These are phyloP conservation scores for Pholiota microspora DNA, from an alignment of 768 basidiomycete species.

Conservation along the genomic window DNA sequence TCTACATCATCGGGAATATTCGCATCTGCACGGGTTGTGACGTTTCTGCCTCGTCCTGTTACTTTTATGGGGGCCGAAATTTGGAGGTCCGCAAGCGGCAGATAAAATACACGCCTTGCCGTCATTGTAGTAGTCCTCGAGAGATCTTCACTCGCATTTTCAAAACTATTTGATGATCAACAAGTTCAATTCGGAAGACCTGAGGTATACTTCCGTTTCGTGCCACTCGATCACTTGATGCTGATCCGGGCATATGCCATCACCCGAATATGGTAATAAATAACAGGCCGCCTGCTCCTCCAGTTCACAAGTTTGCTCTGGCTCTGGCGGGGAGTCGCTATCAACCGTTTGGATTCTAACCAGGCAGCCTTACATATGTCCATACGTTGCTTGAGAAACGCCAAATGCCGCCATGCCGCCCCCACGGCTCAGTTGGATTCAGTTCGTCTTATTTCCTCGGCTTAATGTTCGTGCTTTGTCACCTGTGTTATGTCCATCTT, in stretches of 20 bases:
- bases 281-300: neutral
- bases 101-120: neutral
- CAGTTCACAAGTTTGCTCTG: neutral
- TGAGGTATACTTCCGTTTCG: neutral
- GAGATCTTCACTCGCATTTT: neutral
- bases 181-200: neutral
- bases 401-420: neutral
- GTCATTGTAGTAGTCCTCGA: neutral
- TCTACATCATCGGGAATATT: neutral
- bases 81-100: neutral
- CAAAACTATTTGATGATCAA: neutral
- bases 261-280: neutral
- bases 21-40: neutral
- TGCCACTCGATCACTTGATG: neutral
- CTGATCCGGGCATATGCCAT: neutral
- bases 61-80: neutral
- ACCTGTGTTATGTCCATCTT: neutral
- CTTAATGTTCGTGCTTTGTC: neutral
- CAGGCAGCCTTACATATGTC: neutral
- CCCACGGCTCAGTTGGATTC: constrained; percentile 5
- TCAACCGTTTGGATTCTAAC: neutral
- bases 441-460: constrained; percentile 7
- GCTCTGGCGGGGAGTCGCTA: neutral
- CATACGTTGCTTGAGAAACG: constrained; percentile 1
- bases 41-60: neutral